These are phyloP conservation scores for Botryobasidium botryosum DNA, from an alignment of 768 basidiomycete species.

Conservation along the genomic window DNA sequence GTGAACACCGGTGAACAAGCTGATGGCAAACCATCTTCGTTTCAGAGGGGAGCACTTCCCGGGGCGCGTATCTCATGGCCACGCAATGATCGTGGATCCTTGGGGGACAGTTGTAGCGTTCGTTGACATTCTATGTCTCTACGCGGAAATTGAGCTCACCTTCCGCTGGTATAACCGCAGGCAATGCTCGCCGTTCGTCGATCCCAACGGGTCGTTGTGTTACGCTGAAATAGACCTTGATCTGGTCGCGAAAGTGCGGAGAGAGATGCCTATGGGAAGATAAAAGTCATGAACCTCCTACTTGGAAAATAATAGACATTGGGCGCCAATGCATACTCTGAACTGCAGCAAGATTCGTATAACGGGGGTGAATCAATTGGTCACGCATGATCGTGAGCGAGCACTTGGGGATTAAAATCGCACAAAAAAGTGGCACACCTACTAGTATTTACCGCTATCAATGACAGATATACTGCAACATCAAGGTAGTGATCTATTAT, in stretches of 20 bases:
- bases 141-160: background rate
- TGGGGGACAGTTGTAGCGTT: conserved; percentile 14
- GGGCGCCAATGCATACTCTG: no score
- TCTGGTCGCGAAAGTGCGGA: conserved; percentile 7
- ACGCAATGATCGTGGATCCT: conserved; percentile 14
- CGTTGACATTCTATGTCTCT: background rate
- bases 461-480: no score
- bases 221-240: conserved; percentile 12
- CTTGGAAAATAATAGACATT: no score
- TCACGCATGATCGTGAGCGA: no score
- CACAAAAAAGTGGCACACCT: no score
- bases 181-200: conserved; percentile 7
- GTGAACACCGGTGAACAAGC: background rate
- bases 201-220: conserved; percentile 6
- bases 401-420: no score
- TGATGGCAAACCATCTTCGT: background rate
- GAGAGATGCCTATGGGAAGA: conserved; percentile 14
- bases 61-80: conserved; percentile 10
- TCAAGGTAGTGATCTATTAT: no score
- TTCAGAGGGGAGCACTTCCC: conserved; percentile 12
- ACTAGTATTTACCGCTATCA: no score
- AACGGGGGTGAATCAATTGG: no score
- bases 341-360: no score
- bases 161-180: conserved; percentile 1
- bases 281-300: no score